A percentile compares a stretch with the other conserved stretches of the same genome.
Evolutionary conservation across 1,139 yeast genomes (phyloP).

Genomic region (Eremothecium gossypii): DNA sequence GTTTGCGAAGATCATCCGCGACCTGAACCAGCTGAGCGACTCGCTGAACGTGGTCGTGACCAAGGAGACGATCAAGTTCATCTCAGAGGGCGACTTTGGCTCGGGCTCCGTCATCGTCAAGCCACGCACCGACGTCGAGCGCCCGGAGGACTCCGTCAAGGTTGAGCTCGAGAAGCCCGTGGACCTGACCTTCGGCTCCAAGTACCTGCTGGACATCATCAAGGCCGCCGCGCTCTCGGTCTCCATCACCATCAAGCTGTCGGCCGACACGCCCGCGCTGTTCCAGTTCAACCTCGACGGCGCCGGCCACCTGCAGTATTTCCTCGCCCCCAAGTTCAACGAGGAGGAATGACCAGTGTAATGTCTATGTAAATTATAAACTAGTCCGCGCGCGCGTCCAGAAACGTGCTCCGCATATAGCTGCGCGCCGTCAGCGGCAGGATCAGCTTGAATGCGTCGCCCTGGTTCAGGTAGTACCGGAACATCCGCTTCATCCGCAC

Average conservation of each 20-base stretch:
- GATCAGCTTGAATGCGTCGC: constrained; percentile 81
- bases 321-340: constrained; percentile 94
- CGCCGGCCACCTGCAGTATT: constrained; percentile 89
- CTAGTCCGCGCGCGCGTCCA: constrained; percentile 10
- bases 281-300: constrained; percentile 79
- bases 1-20: constrained; percentile 84
- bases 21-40: constrained; percentile 77
- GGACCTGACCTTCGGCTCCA: constrained; percentile 81
- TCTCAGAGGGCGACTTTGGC: constrained; percentile 89
- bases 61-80: constrained; percentile 85
- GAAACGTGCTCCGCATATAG: constrained; percentile 36
- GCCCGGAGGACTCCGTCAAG: constrained; percentile 63
- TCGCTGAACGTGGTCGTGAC: constrained; percentile 79
- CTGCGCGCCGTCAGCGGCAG: constrained; percentile 51
- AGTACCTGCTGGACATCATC: constrained; percentile 82
- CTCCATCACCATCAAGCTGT: constrained; percentile 73
- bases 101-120: constrained; percentile 80
- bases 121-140: constrained; percentile 73
- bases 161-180: constrained; percentile 84
- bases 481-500: constrained; percentile 70
- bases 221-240: constrained; percentile 78
- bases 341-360: constrained; percentile 55
- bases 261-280: constrained; percentile 88
- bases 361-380: neutral
- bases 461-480: constrained; percentile 82